Conservation (phyloP, 768 basidiomycete species). For the Cubamyces sp. region DNA sequence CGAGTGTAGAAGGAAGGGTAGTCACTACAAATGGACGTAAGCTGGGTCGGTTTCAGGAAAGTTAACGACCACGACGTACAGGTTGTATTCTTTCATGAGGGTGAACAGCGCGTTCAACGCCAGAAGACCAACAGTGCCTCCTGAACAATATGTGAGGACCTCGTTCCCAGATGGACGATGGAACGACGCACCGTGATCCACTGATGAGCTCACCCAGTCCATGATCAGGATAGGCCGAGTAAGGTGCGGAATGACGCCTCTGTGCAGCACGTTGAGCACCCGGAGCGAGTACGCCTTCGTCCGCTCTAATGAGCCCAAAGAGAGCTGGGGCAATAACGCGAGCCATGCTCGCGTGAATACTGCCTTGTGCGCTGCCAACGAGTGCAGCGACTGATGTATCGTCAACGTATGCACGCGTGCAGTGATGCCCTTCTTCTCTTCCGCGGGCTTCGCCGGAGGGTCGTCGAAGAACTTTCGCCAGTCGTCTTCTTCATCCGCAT, state of each 20-base stretch:
- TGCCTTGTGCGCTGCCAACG: constrained; percentile 74
- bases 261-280: constrained; percentile 79
- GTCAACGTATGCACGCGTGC: constrained; percentile 66
- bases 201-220: constrained; percentile 89
- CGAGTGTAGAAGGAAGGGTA: constrained; percentile 95
- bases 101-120: constrained; percentile 91
- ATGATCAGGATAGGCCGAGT: constrained; percentile 80
- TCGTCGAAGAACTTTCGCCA: constrained; percentile 90
- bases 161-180: not conserved
- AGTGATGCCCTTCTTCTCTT: constrained; percentile 39
- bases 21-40: constrained; percentile 60
- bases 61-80: constrained; percentile 55
- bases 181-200: constrained; percentile 68
- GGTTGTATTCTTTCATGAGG: constrained; percentile 89
- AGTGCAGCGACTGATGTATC: constrained; percentile 77
- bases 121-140: constrained; percentile 83
- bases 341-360: constrained; percentile 87
- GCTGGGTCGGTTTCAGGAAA: not conserved
- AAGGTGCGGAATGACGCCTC: constrained; percentile 81
- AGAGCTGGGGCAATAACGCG: constrained; percentile 64
- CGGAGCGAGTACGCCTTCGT: constrained; percentile 52
- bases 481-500: constrained; percentile 52
- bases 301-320: constrained; percentile 37
- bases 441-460: constrained; percentile 37
- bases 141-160: constrained; percentile 40